A percentile compares a stretch with the other conserved stretches of the same genome.
Evolutionary conservation across 1,284 basidiomycete genomes (phyloP).

Genomic region (Phlebopus sp.): DNA sequence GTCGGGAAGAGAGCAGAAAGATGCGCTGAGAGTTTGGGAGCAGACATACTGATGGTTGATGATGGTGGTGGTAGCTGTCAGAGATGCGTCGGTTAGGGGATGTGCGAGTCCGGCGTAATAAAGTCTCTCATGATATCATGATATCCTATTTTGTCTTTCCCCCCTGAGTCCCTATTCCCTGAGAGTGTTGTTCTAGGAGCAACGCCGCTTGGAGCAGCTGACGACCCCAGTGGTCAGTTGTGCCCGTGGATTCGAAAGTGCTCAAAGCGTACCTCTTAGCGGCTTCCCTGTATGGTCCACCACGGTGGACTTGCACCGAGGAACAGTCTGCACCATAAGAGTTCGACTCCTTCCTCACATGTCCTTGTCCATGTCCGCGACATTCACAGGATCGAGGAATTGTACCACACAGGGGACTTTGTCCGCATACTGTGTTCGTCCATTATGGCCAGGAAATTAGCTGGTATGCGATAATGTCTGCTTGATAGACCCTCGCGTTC

Average conservation of each 20-base stretch:
- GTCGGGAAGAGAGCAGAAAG: conserved; percentile 35
- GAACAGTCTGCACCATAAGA: not conserved
- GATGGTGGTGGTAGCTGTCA: not conserved
- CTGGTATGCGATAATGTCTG: not conserved
- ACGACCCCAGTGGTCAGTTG: no score
- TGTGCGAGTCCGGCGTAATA: no score
- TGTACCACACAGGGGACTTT: not conserved
- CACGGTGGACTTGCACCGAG: not conserved
- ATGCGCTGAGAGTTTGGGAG: conserved; percentile 17
- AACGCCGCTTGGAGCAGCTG: no score
- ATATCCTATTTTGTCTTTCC: no score
- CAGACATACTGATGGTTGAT: not conserved
- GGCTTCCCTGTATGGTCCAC: conserved; percentile 4
- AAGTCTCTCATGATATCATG: no score
- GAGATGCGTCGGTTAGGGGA: no score
- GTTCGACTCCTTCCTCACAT: not conserved
- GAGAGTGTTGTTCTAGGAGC: no score
- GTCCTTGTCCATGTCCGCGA: not conserved
- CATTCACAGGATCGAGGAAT: conserved; percentile 1
- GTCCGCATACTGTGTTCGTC: not conserved
- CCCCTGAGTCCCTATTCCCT: no score
- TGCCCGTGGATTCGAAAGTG: no score
- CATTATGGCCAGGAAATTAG: not conserved
- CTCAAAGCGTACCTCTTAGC: not conserved
- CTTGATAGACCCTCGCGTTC: not conserved